Percentiles rank a stretch among this genome's conserved stretches.
Evolutionary conservation across 2,329 filamentous ascomycete species (phyloP).

Genomic region (Volutella citrinella): DNA sequence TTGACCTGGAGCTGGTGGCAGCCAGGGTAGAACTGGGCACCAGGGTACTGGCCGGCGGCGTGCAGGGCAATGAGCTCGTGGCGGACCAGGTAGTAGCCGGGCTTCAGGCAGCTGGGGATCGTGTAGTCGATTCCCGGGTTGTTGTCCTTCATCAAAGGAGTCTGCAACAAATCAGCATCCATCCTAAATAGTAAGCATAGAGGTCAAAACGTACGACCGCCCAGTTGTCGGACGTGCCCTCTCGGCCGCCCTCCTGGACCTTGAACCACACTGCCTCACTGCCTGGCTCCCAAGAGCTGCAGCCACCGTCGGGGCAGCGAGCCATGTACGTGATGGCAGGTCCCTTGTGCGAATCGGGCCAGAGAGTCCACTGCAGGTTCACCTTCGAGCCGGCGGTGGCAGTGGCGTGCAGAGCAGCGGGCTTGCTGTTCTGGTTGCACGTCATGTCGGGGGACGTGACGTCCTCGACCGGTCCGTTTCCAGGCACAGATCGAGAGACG

Average conservation of each 20-base stretch:
- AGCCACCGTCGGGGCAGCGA: conserved; percentile 50
- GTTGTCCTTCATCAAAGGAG: conserved; percentile 42
- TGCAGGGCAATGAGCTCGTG: conserved; percentile 58
- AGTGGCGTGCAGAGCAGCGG: conserved; percentile 51
- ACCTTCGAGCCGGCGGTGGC: conserved; percentile 52
- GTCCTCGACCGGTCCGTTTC: conserved; percentile 57
- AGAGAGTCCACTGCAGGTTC: conserved; percentile 52
- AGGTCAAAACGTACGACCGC: conserved; percentile 32
- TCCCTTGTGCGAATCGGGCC: conserved; percentile 49
- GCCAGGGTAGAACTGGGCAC: conserved; percentile 56
- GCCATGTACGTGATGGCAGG: conserved; percentile 60
- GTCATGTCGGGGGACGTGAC: conserved; percentile 52
- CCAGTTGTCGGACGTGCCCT: conserved; percentile 49
- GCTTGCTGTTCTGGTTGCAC: conserved; percentile 51
- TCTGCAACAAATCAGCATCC: conserved; percentile 19
- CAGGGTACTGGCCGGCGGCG: conserved; percentile 44
- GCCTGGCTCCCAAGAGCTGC: conserved; percentile 46
- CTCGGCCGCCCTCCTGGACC: conserved; percentile 47
- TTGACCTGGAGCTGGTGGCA: conserved; percentile 57
- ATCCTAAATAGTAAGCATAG: not conserved
- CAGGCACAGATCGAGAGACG: conserved; percentile 56
- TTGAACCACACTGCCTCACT: conserved; percentile 55
- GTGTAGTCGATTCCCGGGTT: conserved; percentile 46
- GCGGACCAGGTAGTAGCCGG: conserved; percentile 56
- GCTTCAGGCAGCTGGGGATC: conserved; percentile 50